Evolutionary conservation across 192 early-diverging fungal genomes (phyloP).

Genomic region (Linderina pennispora): DNA sequence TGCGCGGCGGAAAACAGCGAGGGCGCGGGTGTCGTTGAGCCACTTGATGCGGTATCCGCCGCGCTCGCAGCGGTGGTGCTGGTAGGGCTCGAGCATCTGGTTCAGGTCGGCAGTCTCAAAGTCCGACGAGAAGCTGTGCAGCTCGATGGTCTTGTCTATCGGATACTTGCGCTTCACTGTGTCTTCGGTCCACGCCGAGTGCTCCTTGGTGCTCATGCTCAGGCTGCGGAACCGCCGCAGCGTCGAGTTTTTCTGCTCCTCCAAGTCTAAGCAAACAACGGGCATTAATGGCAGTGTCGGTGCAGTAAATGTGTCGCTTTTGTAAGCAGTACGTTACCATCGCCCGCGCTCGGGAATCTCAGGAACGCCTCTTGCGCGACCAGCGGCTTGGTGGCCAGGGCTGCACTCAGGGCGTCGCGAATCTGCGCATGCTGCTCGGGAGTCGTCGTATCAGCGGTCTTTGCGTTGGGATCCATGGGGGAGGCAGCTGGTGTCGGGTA

Average conservation of each 20-base stretch:
- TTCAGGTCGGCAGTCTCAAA: constrained; percentile 48
- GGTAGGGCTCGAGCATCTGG: constrained; percentile 51
- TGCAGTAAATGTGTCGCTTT: too few relatives aligned
- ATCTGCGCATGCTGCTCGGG: constrained; percentile 32
- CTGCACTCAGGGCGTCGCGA: constrained; percentile 35
- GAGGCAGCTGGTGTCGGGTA: too few relatives aligned
- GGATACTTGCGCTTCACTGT: constrained; percentile 48
- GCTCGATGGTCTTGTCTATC: constrained; percentile 45
- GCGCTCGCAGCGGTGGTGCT: constrained; percentile 44
- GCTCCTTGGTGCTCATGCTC: constrained; percentile 45
- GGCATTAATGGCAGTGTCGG: too few relatives aligned
- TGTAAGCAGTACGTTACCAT: too few relatives aligned
- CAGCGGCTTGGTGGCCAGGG: constrained; percentile 34
- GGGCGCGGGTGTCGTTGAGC: constrained; percentile 46
- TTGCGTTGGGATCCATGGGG: too few relatives aligned
- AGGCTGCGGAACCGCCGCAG: constrained; percentile 41
- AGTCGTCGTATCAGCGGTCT: too few relatives aligned
- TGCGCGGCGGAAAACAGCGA: constrained; percentile 45
- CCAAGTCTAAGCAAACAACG: too few relatives aligned
- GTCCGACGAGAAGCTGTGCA: constrained; percentile 43
- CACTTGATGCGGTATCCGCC: constrained; percentile 51
- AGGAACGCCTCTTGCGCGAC: constrained; percentile 34
- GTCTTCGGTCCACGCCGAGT: constrained; percentile 40
- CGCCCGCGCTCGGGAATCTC: constrained; percentile 27
- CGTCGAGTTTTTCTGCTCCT: constrained; percentile 24